Percentiles rank a stretch among this genome's conserved stretches.
phyloP scores from a whole-genome alignment of 805 yeast genomes.

The Saccharomycopsis fermentans region DNA sequence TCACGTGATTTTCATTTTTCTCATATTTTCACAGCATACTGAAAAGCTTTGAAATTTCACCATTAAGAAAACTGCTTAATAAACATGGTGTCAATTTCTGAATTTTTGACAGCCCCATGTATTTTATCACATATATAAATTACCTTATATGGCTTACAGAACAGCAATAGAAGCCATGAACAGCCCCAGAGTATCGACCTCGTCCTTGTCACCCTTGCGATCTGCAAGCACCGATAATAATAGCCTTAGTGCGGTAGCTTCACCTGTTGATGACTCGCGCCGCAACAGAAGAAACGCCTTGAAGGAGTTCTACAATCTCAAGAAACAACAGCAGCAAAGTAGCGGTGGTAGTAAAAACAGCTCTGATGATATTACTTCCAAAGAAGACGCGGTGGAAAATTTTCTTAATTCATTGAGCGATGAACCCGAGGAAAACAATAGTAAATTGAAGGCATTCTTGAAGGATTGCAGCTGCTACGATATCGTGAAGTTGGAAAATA shows the following conservation, averaged over 20 bases:
- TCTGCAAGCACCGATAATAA: not conserved
- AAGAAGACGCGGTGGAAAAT: not conserved
- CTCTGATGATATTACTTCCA: not conserved
- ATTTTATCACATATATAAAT: too few species aligned
- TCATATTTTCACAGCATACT: too few species aligned
- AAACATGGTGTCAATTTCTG: too few species aligned
- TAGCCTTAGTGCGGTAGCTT: not conserved
- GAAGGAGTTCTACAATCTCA: conserved; percentile 21
- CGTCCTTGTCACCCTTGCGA: not conserved
- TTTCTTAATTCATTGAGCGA: conserved; percentile 19
- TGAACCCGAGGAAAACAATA: conserved; percentile 21
- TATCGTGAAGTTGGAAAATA: conserved; percentile 14
- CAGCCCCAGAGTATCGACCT: not conserved
- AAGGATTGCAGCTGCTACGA: conserved; percentile 20
- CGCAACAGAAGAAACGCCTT: conserved; percentile 18
- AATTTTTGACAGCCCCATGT: too few species aligned
- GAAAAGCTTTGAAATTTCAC: too few species aligned
- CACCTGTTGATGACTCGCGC: conserved; percentile 14
- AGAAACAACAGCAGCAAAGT: conserved; percentile 23
- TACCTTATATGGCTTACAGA: too few species aligned
- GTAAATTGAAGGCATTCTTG: conserved; percentile 13
- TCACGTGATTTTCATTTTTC: too few species aligned
- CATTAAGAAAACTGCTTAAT: too few species aligned
- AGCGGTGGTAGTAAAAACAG: conserved; percentile 18
- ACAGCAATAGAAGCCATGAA: not conserved